These are phyloP conservation scores for Saksenaea oblongispora DNA, from an alignment of 371 early-diverging fungal genomes.

Conservation along the genomic window DNA sequence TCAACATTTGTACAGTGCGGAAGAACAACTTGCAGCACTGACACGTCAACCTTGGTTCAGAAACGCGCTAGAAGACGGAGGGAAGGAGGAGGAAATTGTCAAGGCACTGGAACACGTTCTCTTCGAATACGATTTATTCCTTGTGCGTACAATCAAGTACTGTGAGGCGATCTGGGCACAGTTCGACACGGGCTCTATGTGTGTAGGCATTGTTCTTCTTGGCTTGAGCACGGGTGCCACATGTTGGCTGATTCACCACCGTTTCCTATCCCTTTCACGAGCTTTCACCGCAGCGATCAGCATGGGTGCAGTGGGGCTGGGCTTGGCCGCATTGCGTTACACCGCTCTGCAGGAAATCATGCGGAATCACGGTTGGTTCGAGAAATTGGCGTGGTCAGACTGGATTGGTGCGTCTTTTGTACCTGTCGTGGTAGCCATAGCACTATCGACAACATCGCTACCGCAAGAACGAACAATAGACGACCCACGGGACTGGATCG, in stretches of 20 bases:
- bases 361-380: constrained; percentile 32
- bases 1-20: constrained; percentile 29
- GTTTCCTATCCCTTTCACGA: background rate
- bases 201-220: constrained; percentile 57
- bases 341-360: background rate
- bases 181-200: constrained; percentile 78
- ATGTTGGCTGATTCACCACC: constrained; percentile 9
- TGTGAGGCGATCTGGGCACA: constrained; percentile 90
- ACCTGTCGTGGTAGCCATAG: background rate
- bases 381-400: constrained; percentile 35
- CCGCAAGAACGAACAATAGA: background rate
- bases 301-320: background rate
- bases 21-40: constrained; percentile 20
- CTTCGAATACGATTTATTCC: constrained; percentile 60
- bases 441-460: background rate
- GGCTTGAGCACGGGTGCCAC: constrained; percentile 16
- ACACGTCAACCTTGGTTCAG: constrained; percentile 32
- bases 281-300: background rate
- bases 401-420: constrained; percentile 30
- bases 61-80: constrained; percentile 31
- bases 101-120: constrained; percentile 39
- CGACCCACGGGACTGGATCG: constrained; percentile 8
- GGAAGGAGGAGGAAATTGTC: constrained; percentile 1
- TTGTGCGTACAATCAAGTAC: constrained; percentile 65
- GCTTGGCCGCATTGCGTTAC: background rate